These are phyloP conservation scores for Daldinia eschscholtzii DNA, from an alignment of 2,329 filamentous ascomycete species.

Conservation along the genomic window DNA sequence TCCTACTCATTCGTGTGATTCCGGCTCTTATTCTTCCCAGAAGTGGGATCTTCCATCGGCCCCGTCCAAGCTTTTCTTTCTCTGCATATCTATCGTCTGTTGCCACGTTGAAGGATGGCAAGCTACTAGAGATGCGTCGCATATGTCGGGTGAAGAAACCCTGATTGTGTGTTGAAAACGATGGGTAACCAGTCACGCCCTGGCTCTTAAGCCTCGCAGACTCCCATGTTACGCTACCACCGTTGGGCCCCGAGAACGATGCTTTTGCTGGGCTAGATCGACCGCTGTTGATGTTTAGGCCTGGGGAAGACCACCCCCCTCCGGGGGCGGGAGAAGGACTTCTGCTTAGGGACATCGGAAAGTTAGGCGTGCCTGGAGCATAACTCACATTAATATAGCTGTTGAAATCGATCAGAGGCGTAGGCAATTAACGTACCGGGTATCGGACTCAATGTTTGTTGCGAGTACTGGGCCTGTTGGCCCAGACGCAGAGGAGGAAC, in stretches of 20 bases:
- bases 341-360: constrained; percentile 84
- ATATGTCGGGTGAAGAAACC: constrained; percentile 91
- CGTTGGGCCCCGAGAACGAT: constrained; percentile 63
- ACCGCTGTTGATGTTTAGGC: constrained; percentile 79
- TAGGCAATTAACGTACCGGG: constrained; percentile 62
- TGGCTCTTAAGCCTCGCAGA: constrained; percentile 82
- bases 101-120: constrained; percentile 77
- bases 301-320: constrained; percentile 90
- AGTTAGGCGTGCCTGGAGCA: constrained; percentile 65
- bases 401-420: constrained; percentile 21
- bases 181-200: constrained; percentile 79
- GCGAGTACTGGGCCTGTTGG: constrained; percentile 55
- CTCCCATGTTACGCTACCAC: constrained; percentile 80
- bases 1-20: constrained; percentile 69
- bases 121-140: constrained; percentile 80
- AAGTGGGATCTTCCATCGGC: constrained; percentile 65
- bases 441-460: constrained; percentile 64
- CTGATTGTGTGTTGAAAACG: constrained; percentile 83
- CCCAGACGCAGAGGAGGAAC: constrained; percentile 55
- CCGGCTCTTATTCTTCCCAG: constrained; percentile 62
- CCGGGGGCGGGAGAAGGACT: constrained; percentile 87
- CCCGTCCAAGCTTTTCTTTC: constrained; percentile 80
- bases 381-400: constrained; percentile 29
- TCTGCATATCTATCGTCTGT: constrained; percentile 70
- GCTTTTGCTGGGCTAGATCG: constrained; percentile 73